Conservation (phyloP, 2,329 filamentous ascomycete genomes). For the Elsinoe arachidis region DNA sequence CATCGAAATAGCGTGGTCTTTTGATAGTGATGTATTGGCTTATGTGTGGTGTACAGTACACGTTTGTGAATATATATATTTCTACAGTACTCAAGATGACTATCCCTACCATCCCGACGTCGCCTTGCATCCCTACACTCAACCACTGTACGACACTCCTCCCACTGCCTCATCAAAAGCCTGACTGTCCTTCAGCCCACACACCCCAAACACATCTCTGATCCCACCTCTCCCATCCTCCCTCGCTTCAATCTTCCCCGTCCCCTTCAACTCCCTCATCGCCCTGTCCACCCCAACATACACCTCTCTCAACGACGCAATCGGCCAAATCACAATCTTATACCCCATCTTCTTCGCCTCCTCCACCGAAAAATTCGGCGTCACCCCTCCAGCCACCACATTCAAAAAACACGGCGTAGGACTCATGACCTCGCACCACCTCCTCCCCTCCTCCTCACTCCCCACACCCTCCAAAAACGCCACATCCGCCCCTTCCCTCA, state of each 20-base stretch:
- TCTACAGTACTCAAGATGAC: no score
- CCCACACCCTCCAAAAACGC: constrained; percentile 53
- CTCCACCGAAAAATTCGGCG: constrained; percentile 43
- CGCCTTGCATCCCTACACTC: not conserved
- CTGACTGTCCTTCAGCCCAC: constrained; percentile 44
- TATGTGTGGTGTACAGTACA: not conserved
- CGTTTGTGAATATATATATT: not conserved
- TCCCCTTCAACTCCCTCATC: constrained; percentile 27
- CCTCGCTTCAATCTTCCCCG: constrained; percentile 33
- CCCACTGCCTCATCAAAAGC: constrained; percentile 42
- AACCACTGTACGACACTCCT: constrained; percentile 19
- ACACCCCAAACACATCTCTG: constrained; percentile 43
- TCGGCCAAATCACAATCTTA: constrained; percentile 51
- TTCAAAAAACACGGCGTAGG: constrained; percentile 49
- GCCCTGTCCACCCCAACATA: constrained; percentile 24
- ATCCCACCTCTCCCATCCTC: constrained; percentile 27
- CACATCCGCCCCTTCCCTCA: constrained; percentile 47
- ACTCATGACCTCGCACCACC: constrained; percentile 38
- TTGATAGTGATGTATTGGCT: not conserved
- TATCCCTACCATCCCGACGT: not conserved
- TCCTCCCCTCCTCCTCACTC: constrained; percentile 41
- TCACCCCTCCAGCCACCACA: constrained; percentile 49
- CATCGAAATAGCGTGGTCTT: not conserved
- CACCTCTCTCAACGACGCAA: constrained; percentile 40
- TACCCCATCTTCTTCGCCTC: constrained; percentile 51